phyloP scores from a whole-genome alignment of 2,329 filamentous ascomycete species.

The Mycogone perniciosa region DNA sequence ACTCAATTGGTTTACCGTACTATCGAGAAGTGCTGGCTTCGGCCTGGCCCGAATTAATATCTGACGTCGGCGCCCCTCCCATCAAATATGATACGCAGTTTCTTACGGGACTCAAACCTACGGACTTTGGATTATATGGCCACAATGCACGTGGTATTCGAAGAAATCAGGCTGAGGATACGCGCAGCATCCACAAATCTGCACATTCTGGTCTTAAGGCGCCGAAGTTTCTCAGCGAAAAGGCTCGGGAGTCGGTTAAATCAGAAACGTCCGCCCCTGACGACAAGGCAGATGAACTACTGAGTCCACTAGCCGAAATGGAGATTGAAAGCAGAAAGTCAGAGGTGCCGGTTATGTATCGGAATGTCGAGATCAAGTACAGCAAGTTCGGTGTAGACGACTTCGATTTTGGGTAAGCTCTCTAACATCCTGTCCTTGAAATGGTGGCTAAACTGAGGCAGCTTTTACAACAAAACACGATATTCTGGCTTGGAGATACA shows the following conservation, averaged over 20 bases:
- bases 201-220: constrained; percentile 59
- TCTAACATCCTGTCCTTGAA: constrained; percentile 7
- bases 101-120: constrained; percentile 59
- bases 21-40: constrained; percentile 86
- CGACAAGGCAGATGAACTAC: constrained; percentile 48
- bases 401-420: constrained; percentile 81
- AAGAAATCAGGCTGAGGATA: constrained; percentile 80
- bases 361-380: constrained; percentile 96
- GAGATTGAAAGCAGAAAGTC: constrained; percentile 69
- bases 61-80: constrained; percentile 79
- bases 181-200: constrained; percentile 55
- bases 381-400: constrained; percentile 99
- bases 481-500: constrained; percentile 94
- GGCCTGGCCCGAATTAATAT: constrained; percentile 81
- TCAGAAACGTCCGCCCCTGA: constrained; percentile 36
- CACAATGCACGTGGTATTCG: constrained; percentile 66
- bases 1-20: constrained; percentile 82
- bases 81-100: constrained; percentile 66
- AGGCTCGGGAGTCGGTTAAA: constrained; percentile 62
- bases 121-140: constrained; percentile 72
- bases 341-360: constrained; percentile 83
- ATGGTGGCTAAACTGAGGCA: constrained; percentile 29
- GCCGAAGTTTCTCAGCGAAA: constrained; percentile 93
- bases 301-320: constrained; percentile 59
- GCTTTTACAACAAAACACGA: constrained; percentile 88